Conservation (phyloP, 2,329 filamentous ascomycete genomes). For the Fusarium albidum region DNA sequence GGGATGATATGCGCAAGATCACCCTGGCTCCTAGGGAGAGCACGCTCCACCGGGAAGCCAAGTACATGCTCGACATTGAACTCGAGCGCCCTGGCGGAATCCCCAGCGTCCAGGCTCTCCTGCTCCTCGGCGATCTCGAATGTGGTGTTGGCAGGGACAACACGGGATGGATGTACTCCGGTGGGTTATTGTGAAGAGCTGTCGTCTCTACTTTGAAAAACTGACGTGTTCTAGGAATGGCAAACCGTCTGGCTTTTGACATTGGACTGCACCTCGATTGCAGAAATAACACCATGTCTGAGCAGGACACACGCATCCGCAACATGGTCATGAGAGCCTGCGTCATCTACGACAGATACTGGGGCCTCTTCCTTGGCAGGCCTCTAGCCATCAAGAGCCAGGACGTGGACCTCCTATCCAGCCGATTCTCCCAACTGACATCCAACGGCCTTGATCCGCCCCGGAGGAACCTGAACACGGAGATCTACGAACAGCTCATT, state of each 20-base stretch:
- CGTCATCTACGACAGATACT: slow-evolving; percentile 62
- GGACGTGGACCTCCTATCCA: slow-evolving; percentile 58
- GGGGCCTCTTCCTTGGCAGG: slow-evolving; percentile 62
- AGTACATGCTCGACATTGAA: slow-evolving; percentile 62
- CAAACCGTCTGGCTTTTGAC: slow-evolving; percentile 56
- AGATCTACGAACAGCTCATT: slow-evolving; percentile 60
- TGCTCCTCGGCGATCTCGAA: slow-evolving; percentile 61
- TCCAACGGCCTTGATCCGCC: slow-evolving; percentile 40
- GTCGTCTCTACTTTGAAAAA: neutral
- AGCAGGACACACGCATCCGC: slow-evolving; percentile 56
- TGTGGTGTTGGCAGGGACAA: slow-evolving; percentile 62
- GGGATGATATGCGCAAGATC: slow-evolving; percentile 58
- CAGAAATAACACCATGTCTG: slow-evolving; percentile 50
- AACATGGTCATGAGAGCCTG: slow-evolving; percentile 62
- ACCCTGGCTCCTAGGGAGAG: slow-evolving; percentile 57
- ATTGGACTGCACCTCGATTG: slow-evolving; percentile 59
- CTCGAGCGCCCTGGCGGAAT: slow-evolving; percentile 61
- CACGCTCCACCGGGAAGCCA: slow-evolving; percentile 61
- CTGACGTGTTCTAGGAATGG: slow-evolving; percentile 45
- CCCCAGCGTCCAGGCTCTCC: slow-evolving; percentile 59
- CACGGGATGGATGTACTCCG: slow-evolving; percentile 63
- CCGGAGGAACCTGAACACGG: slow-evolving; percentile 31
- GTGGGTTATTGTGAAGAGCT: slow-evolving; percentile 39
- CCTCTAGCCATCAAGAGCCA: slow-evolving; percentile 62
- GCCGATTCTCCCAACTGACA: slow-evolving; percentile 53